Evolutionary conservation across 306 rosid genomes (phyloP), one percentile per base, ranked within the genome.

Genomic region (Abrus pulchellus): DNA sequence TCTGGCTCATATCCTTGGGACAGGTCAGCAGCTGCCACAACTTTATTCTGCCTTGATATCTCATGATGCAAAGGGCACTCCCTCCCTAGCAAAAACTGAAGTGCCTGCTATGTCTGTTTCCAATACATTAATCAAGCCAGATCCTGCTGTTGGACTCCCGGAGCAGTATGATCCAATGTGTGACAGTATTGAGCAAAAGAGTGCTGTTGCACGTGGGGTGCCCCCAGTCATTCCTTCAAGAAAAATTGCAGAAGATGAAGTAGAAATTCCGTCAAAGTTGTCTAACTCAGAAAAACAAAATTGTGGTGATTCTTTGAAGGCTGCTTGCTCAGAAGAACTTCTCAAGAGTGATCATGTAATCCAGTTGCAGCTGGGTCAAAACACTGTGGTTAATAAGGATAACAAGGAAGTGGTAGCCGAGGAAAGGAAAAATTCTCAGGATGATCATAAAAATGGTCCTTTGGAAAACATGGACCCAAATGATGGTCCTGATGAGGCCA

Each of bases 1-100:
- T 76, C 87, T 96, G 74, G 98, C 90, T 59, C 97, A 93, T 75
- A 78, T 90, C 43, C 90, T 96, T 74, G 99, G 92, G 79, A 75
- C 87, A 77, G 88, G 90, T 34, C 94, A 87, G 83, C 96, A 89
- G 80, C 88, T 90, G 78, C 97, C 97, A 4, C 91, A 90, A 80
- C 82, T 92, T 78, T 92, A 90, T 83, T 89, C 97, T 79, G 88
- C 98, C 72, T 77, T 92, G 68, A 89, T 75, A 85, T 78, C 97
- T 74, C 90, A 86, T 3, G 85, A 73, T 77, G 66, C 86, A 41
- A 64, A 78, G 78, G 89, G 65, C 38, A 29, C 76, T 30, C 53
- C 93, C 69, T 82, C 92, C 66, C 64, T 86, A 82, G 43, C 87
- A 69, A 83, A 85, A 61, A 33, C 85, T 72, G 88, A 95, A 81